phyloP scores from a whole-genome alignment of 2,329 filamentous ascomycete genomes.

The Curvularia lunata region DNA sequence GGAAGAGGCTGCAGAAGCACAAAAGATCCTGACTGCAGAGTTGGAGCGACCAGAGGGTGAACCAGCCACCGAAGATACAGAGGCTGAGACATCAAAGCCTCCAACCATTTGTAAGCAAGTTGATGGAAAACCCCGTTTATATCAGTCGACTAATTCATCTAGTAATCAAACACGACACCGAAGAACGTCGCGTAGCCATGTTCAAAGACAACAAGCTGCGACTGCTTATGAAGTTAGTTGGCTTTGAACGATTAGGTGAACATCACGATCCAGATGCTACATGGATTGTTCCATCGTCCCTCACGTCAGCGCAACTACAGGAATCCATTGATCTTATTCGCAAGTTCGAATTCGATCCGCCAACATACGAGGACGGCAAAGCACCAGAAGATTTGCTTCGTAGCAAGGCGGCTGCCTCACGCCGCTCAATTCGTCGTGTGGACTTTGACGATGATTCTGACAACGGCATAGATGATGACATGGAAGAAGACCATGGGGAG shows the following conservation, averaged over 20 bases:
- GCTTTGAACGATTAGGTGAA: slow-evolving; percentile 68
- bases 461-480: slow-evolving; percentile 64
- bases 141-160: slow-evolving; percentile 14
- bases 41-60: slow-evolving; percentile 36
- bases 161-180: slow-evolving; percentile 63
- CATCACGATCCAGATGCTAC: slow-evolving; percentile 77
- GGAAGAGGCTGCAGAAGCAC: slow-evolving; percentile 73
- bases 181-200: slow-evolving; percentile 72
- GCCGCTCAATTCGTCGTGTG: slow-evolving; percentile 54
- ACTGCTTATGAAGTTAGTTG: slow-evolving; percentile 78
- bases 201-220: slow-evolving; percentile 90
- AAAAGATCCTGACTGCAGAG: slow-evolving; percentile 50
- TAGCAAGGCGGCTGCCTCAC: slow-evolving; percentile 64
- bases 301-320: slow-evolving; percentile 70
- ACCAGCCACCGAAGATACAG: slow-evolving; percentile 42
- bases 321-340: slow-evolving; percentile 75
- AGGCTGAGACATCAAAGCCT: slow-evolving; percentile 38
- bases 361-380: slow-evolving; percentile 75
- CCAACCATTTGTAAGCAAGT: slow-evolving; percentile 54
- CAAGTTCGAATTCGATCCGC: slow-evolving; percentile 78
- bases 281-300: slow-evolving; percentile 75
- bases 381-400: slow-evolving; percentile 80
- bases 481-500: slow-evolving; percentile 61
- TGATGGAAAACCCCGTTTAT: slow-evolving; percentile 27
- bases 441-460: slow-evolving; percentile 75